Evolutionary conservation across 108 stramenopile genomes (phyloP).

Genomic region (Nitzschia palea): DNA sequence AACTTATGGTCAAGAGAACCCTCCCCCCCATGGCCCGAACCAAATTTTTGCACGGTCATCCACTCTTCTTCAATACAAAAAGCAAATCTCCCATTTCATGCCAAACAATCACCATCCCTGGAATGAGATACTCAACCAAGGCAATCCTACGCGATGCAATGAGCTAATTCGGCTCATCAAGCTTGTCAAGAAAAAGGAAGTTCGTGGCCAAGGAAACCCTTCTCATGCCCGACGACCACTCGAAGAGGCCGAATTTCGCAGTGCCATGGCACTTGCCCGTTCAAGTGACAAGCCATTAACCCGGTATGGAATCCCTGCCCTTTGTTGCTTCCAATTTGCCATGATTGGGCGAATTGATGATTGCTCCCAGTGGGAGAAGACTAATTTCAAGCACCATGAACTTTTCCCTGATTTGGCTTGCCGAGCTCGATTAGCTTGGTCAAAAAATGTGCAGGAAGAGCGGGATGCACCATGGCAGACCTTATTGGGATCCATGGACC

Average conservation of each 20-base stretch:
- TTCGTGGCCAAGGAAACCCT: constrained; percentile 2
- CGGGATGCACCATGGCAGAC: constrained; percentile 26
- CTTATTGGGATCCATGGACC: constrained; percentile 6
- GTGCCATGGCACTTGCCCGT: not conserved
- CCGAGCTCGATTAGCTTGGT: constrained; percentile 5
- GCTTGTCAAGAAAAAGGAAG: constrained; percentile 22
- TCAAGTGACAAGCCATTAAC: not conserved
- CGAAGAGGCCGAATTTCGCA: constrained; percentile 1
- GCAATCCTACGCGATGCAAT: constrained; percentile 11
- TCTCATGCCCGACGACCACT: constrained; percentile 5
- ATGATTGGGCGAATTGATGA: constrained; percentile 19
- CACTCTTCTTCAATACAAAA: too few species aligned
- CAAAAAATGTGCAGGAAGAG: constrained; percentile 29
- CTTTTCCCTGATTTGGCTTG: not conserved
- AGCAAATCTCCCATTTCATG: constrained; percentile 19
- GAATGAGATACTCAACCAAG: not conserved
- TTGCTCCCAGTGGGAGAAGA: not conserved
- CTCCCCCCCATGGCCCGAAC: not conserved
- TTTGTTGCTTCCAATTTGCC: too few species aligned
- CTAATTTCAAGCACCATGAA: constrained; percentile 1
- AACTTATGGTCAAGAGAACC: not conserved
- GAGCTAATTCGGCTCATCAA: constrained; percentile 8
- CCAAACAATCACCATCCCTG: not conserved
- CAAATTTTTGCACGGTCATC: too few species aligned
- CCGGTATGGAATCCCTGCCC: constrained; percentile 3